Base-by-base conservation (phyloP, 768 basidiomycete species). In the Lentinula guzmanii region DNA sequence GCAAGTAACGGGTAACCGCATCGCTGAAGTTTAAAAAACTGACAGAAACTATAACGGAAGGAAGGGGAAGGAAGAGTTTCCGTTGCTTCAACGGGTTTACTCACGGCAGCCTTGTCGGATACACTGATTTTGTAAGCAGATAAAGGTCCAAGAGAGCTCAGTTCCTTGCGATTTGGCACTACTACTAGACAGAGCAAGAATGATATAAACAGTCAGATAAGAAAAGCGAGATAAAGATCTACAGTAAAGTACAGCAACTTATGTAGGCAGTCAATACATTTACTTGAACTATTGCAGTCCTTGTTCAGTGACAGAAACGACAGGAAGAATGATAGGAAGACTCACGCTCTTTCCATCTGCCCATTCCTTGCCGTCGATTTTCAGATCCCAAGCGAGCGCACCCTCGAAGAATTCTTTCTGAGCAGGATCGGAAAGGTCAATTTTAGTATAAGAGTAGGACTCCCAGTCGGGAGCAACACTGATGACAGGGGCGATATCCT, bases 391-490 rank as follows among this genome's bases (percentile, higher is more conserved):
- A 52, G 94, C 91, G 67, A 96, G 84, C 28, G 91, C 91, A 66
- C 81, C 90, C 81, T 94, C 93, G 71, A 98, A 95, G 85, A 90
- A 95, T 63, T 80, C 79, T 81, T 95, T 95, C 68, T 98, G 89
- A 16, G 77, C 86, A 31, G 77, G 79, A 62, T 89, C 88, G 53
- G 75, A 76, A 52, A 94, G 74, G 73, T 97, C 89, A 68, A 98
- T 77, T 75, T 81, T 84, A 69, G 77, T 85, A 81, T 85, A 98
- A 2, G 70, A 67, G 77, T 98, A 98, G 35, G 87, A 90, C 76
- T 98, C 96, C 81, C 80, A 95, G 75, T 96, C 95, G 41, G 95
- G 94, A 0, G 93, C 94, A 61, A 84, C 87, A 8, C 87, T 80
- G 43, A 96, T 82, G 62, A 88, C 89, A 48, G 86, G 79, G 71